phyloP scores from a whole-genome alignment of 768 basidiomycete species.

The Neoboletus brunneissimus region DNA sequence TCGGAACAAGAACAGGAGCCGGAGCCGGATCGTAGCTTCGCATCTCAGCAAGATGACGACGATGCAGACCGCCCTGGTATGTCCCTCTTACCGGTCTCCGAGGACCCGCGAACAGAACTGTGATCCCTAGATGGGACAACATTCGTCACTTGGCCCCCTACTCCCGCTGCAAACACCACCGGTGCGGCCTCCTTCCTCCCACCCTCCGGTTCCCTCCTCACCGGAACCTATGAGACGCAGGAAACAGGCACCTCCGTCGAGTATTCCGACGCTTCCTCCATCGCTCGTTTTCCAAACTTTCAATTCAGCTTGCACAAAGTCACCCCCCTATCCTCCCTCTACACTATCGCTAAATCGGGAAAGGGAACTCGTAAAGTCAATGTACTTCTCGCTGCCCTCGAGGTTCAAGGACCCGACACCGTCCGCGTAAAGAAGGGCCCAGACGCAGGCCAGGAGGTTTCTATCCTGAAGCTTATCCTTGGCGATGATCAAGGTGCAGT shows the following conservation, averaged over 20 bases:
- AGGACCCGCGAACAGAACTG: conserved; percentile 5
- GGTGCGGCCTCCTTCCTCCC: conserved; percentile 26
- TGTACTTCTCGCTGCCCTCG: conserved; percentile 63
- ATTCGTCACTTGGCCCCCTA: conserved; percentile 58
- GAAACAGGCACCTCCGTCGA: conserved; percentile 45
- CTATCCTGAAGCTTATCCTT: conserved; percentile 65
- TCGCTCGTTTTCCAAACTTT: conserved; percentile 70
- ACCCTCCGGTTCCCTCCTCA: conserved; percentile 27
- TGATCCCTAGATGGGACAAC: conserved; percentile 43
- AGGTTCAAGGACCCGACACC: conserved; percentile 73
- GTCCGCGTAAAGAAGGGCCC: conserved; percentile 64
- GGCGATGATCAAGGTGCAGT: conserved; percentile 70
- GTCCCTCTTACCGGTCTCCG: conserved; percentile 5
- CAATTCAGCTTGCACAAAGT: conserved; percentile 67
- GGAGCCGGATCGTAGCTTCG: conserved; percentile 19
- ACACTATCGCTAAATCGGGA: conserved; percentile 27
- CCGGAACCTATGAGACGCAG: conserved; percentile 40
- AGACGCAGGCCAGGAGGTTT: conserved; percentile 69
- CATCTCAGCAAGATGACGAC: conserved; percentile 20
- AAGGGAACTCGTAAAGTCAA: conserved; percentile 50
- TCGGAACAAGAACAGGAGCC: conserved; percentile 25
- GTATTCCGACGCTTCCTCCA: conserved; percentile 68
- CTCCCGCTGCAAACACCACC: conserved; percentile 28
- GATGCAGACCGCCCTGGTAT: conserved; percentile 11
- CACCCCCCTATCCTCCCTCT: conserved; percentile 45